Evolutionary conservation across 2,329 filamentous ascomycete genomes (phyloP).

Genomic region (Rhexocercosporidium sp.): DNA sequence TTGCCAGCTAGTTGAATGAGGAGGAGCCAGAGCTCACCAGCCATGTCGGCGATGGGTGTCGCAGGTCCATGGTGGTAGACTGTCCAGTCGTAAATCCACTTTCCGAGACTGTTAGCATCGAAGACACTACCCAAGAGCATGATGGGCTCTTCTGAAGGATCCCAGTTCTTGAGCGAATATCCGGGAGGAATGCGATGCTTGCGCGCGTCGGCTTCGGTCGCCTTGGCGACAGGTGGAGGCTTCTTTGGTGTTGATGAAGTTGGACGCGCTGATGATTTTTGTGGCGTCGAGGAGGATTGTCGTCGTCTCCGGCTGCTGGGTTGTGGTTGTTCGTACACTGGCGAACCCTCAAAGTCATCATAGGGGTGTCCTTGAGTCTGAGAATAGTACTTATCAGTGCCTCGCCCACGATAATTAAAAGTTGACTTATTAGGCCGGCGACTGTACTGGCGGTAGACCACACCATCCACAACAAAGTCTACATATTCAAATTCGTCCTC

Average conservation of each 20-base stretch:
- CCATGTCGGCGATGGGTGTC: slow-evolving; percentile 86
- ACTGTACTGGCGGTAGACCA: slow-evolving; percentile 35
- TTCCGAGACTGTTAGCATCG: slow-evolving; percentile 94
- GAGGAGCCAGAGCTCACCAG: slow-evolving; percentile 93
- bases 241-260: slow-evolving; percentile 37
- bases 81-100: slow-evolving; percentile 99
- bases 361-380: slow-evolving; percentile 39
- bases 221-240: slow-evolving; percentile 49
- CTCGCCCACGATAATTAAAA: slow-evolving; percentile 44
- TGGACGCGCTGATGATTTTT: slow-evolving; percentile 37
- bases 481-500: slow-evolving; percentile 44
- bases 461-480: slow-evolving; percentile 38
- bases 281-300: slow-evolving; percentile 40
- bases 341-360: slow-evolving; percentile 37
- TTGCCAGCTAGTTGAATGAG: slow-evolving; percentile 94
- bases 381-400: slow-evolving; percentile 44
- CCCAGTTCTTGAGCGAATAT: slow-evolving; percentile 98
- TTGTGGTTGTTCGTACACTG: slow-evolving; percentile 34
- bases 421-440: slow-evolving; percentile 37
- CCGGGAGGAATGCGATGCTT: slow-evolving; percentile 80
- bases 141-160: slow-evolving; percentile 91
- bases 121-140: slow-evolving; percentile 94
- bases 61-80: slow-evolving; percentile 84
- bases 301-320: slow-evolving; percentile 33
- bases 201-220: slow-evolving; percentile 64